Evolutionary conservation across 2,329 filamentous ascomycete species (phyloP).

Genomic region (Colletotrichum sidae): DNA sequence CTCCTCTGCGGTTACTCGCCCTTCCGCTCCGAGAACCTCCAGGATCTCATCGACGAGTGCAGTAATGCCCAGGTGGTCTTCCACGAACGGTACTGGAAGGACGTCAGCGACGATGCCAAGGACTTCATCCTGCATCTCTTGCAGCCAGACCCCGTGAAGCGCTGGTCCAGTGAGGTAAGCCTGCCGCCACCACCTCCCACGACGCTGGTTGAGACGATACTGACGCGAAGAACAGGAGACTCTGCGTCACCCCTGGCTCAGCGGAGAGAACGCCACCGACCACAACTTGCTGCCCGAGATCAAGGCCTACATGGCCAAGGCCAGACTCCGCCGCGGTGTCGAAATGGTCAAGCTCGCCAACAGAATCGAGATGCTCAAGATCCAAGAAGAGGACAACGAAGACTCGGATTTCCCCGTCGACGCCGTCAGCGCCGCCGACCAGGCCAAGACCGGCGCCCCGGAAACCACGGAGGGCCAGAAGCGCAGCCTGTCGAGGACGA

Average conservation of each 20-base stretch:
- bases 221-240: slow-evolving; percentile 67
- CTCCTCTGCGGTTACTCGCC: slow-evolving; percentile 98
- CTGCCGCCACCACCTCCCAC: not conserved
- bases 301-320: slow-evolving; percentile 91
- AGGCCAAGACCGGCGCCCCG: slow-evolving; percentile 44
- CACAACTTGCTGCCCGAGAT: slow-evolving; percentile 98
- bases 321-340: slow-evolving; percentile 91
- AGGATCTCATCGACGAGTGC: slow-evolving; percentile 95
- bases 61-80: slow-evolving; percentile 86
- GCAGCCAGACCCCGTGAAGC: slow-evolving; percentile 80
- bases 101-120: slow-evolving; percentile 95
- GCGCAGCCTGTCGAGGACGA: slow-evolving; percentile 59
- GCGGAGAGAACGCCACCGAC: slow-evolving; percentile 89
- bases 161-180: slow-evolving; percentile 81
- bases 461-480: slow-evolving; percentile 42
- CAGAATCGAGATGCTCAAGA: slow-evolving; percentile 93
- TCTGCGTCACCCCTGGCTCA: slow-evolving; percentile 87
- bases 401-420: slow-evolving; percentile 79
- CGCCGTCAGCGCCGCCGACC: slow-evolving; percentile 66
- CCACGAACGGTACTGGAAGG: slow-evolving; percentile 98
- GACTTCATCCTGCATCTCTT: slow-evolving; percentile 89
- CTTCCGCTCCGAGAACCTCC: slow-evolving; percentile 93
- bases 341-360: slow-evolving; percentile 96
- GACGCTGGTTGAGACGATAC: not conserved
- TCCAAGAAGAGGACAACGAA: slow-evolving; percentile 87